Base-by-base conservation (phyloP, 768 basidiomycete species). In the Phaffia tasmanica region DNA sequence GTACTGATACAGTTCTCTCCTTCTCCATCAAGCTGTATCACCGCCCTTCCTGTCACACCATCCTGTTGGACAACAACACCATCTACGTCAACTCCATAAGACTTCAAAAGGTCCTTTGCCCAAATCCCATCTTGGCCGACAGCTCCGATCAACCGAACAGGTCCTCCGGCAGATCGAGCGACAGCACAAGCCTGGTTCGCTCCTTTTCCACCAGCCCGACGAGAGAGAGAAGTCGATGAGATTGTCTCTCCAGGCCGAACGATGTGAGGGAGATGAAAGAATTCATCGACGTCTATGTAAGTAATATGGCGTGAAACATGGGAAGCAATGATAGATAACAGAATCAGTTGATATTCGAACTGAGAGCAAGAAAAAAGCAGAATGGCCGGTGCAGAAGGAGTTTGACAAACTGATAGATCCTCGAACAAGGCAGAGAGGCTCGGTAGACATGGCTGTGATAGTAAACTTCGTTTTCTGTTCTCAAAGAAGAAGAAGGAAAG, bases 1-100 rank as follows among this genome's bases (percentile, higher is more conserved):
- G 65, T 51, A 76, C 77, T 76, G 68, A 80, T 80, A 35, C 73
- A 75, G 71, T 80, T 80, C 72, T 80, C 79, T 27, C 76, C 76
- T 32, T 77, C 76, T 5, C 59, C 25, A 7, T 75, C 73, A 14
- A 75, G 68, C 69, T 80, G 79, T 57, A 80, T 80, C 67, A 79
- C 74, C 27, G 79, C 79, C 54, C 78, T 70, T 4, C 79, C 79
- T 1, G 79, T 79, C 11, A 77, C 70, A 67, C 74, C 72, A 18
- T 72, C 63, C 2, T 75, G 69, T 14, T 75, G 65, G 2, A 71
- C 57, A 3, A 49, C 42, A 15, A 77, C 67, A 29, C 70, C 63
- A 1, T 50, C 55, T 0, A 72, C 71, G 9, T 71, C 74, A 0
- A 78, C 78, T 0, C 75, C 76, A 30, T 71, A 75, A 0, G 46